phyloP scores from a whole-genome alignment of 495 filamentous ascomycete genomes.

The Cladorrhinum samala region DNA sequence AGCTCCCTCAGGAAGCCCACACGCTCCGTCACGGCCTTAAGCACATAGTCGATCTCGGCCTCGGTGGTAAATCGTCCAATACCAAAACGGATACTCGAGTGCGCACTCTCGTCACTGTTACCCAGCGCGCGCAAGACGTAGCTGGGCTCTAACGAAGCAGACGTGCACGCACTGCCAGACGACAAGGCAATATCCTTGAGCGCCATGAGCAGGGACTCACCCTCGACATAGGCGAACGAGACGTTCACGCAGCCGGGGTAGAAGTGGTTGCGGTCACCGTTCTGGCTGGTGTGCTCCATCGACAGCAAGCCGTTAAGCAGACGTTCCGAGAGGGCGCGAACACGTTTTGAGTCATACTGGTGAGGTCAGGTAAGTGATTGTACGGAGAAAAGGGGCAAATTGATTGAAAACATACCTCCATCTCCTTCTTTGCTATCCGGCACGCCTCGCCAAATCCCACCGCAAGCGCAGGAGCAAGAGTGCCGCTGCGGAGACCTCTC shows the following conservation, averaged over 20 bases:
- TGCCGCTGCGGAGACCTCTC: slow-evolving; percentile 87
- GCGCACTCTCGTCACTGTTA: slow-evolving; percentile 92
- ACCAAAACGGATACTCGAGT: slow-evolving; percentile 95
- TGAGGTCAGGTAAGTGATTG: slow-evolving; percentile 38
- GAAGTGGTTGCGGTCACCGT: slow-evolving; percentile 74
- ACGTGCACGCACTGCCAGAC: slow-evolving; percentile 95
- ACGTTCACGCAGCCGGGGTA: slow-evolving; percentile 98
- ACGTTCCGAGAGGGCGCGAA: slow-evolving; percentile 74
- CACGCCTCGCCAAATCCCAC: slow-evolving; percentile 96
- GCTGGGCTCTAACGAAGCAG: slow-evolving; percentile 89
- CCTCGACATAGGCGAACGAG: slow-evolving; percentile 96
- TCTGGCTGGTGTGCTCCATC: slow-evolving; percentile 87
- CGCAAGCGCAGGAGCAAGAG: slow-evolving; percentile 78
- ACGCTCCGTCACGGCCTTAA: slow-evolving; percentile 86
- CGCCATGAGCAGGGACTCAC: slow-evolving; percentile 96
- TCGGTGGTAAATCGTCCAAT: slow-evolving; percentile 97
- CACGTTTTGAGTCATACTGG: slow-evolving; percentile 86
- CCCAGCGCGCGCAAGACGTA: slow-evolving; percentile 92
- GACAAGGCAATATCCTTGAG: slow-evolving; percentile 96
- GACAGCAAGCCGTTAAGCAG: slow-evolving; percentile 72
- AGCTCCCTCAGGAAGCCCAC: slow-evolving; percentile 91
- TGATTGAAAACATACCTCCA: slow-evolving; percentile 59
- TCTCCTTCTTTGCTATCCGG: slow-evolving; percentile 80
- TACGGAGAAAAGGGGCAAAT: slow-evolving; percentile 3
- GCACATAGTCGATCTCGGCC: slow-evolving; percentile 90